Base-by-base conservation (phyloP, 2,329 filamentous ascomycete species). In the Huntiella omanensis region DNA sequence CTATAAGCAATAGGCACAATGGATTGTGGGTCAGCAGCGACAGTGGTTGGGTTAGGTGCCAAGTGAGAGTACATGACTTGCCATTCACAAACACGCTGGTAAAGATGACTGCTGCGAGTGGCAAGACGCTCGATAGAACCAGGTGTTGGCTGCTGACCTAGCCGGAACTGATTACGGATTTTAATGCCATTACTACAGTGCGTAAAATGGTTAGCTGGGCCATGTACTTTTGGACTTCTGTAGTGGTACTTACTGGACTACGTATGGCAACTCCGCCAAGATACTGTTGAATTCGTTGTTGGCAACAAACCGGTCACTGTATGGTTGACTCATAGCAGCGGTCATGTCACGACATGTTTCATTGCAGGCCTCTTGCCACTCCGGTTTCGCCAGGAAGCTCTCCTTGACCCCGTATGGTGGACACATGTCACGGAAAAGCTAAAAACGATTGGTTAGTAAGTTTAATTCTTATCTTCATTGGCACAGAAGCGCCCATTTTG, bases 381-480 rank as follows among this genome's bases (percentile, higher is more conserved):
- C 59, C 7, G 55, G 55, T 17, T 56, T 54, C 22, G 56, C 55
- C 4, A 64, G 55, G 50, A 65, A 64, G 48, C 61, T 63, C 37
- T 58, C 55, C 12, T 57, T 51, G 34, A 55, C 54, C 13, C 51
- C 49, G 16, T 32, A 12, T 12, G 46, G 40, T 10, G 46, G 40
- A 19, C 46, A 48, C 12, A 48, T 28, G 7, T 43, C 46, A 39
- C 43, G 40, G 7, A 48, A 34, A 35, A 48, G 35, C 46, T 48
- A 34, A 32, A 32, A 10, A 39, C n/a, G 11, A 12, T 28, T 28
- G 22, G 22, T 28, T 28, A 28, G 22, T 28, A 28, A 28, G 22
- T 28, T 28, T 28, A 5, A 28, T 28, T 28, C 6, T 28, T 10
- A 1, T 7, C 22, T 28, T 28, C 22, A 28, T 28, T 28, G 6